Evolutionary conservation across 2,329 filamentous ascomycete genomes (phyloP), one percentile per base, ranked within the genome.

Genomic region (Penicillium sumatraense): DNA sequence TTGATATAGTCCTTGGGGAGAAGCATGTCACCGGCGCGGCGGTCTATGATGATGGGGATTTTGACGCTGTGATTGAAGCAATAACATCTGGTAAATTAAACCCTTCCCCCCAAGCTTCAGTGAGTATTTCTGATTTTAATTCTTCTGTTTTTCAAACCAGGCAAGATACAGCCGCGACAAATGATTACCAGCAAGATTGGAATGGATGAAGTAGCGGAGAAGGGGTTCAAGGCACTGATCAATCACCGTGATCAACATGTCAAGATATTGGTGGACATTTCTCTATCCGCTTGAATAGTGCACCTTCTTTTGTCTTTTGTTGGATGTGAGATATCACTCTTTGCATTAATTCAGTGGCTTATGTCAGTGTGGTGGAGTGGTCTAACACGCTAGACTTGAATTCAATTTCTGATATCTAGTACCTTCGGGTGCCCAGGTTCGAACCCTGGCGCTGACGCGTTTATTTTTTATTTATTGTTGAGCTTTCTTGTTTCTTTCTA

Each of bases 151-250:
- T 24, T 36, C 9, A 8, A 7, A 42, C n/a, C 16, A 80, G 83
- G 80, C 3, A 74, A 69, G n/a, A 72, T 88, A 40, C 75, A 80
- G 53, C 83, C 84, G 0, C 71, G 71, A 10, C 69, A 74, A 14
- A 87, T 88, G 85, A 86, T 88, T 27, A 88, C 85, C 0, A 77
- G 80, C 47, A 84, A 77, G 65, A 84, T 88, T 31, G 67, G 74
- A 42, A 74, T 88, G 54, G 80, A 85, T 18, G 74, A 83, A 18
- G 70, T 87, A 13, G 83, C 84, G 0, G 78, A 86, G 29, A 78
- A 82, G 33, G 86, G 84, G 0, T 83, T 87, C 59, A 76, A 80
- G 53, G 77, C 82, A 1, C 69, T 88, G 51, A 81, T 86, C 29
- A 71, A 82, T 6, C 80, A 87, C 58, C 86, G 84, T 63, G 83